Evolutionary conservation across 176 grass and related monocot species (phyloP), one percentile per base, ranked within the genome.

Genomic region (Ensete ventricosum): DNA sequence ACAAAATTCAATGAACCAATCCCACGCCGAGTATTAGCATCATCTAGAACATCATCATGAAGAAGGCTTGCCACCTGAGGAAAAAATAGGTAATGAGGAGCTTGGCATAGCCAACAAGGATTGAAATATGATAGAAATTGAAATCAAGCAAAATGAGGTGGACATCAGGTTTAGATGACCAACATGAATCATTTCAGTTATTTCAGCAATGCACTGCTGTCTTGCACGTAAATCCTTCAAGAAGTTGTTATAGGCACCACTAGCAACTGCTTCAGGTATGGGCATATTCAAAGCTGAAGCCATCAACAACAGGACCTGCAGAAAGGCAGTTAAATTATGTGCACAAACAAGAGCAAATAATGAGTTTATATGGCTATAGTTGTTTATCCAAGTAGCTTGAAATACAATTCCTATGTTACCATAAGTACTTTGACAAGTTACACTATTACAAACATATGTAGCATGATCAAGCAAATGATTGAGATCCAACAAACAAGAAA

Each of bases 171-270:
- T 75, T 27, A 43, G 1, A 70, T 48, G 48, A 89, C 88, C 81
- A 63, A 98, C 95, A 91, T 98, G 95, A 80, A 98, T 98, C 95
- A 98, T 98, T 91, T 98, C 95, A 76, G 88, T 91, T 78, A 98
- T 98, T 88, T 91, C 91, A 1, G 95, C 95, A 73, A 98, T 82
- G 17, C 79, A 85, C 54, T 91, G 95, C 24, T 98, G 95, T 17
- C 88, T 79, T 29, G 88, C 73, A 34, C 90, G 88, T 75, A 94
- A 80, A 63, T 84, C 89, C 73, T 64, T 73, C 43, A 48, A n/a
- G 14, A 80, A 72, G 53, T 57, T 29, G 73, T 21, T 52, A 29
- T 51, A 51, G 16, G 64, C 57, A 49, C 43, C 78, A 64, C 62
- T 48, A 54, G 58, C 78, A 80, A 13, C 57, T 73, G 69, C 23